Base-by-base conservation (phyloP, 164 flowering plant genomes). In the Magnolia changhungtana region DNA sequence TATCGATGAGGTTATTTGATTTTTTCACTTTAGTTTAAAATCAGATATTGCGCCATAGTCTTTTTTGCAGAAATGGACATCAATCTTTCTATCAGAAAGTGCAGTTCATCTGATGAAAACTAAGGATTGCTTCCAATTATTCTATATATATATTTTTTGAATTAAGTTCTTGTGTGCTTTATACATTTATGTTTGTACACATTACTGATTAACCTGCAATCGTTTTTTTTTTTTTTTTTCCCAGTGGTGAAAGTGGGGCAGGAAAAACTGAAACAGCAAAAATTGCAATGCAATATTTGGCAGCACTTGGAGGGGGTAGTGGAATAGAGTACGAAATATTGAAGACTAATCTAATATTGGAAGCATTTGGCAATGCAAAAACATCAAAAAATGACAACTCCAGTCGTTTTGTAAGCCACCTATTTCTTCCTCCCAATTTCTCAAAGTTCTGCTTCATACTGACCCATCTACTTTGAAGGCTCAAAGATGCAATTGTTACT, bases 241-340 rank as follows among this genome's bases (percentile, higher is more conserved):
- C 14, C 85, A 96, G 99, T 84, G 99, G 99, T 70, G 99, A 96
- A 87, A 96, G 99, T 85, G 99, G 99, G 75, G 98, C 99, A 11
- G 99, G 99, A n/a, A 96, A 96, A 81, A 96, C 99, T 66, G 99
- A 96, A 85, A 94, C 99, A 49, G 98, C 98, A 82, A 96, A 96
- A 80, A 94, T 94, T 77, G 96, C 98, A 51, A 96, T 96, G 99
- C 98, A 93, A 81, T 96, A 94, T 84, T 86, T 96, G 88, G 98
- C 99, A 79, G 92, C 98, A 37, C 92, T 94, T 82, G 98, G 99
- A 78, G 99, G 99, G 72, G 97, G 99, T 61, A 91, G 98, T 86
- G 98, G 98, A 66, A 92, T 94, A 67, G 99, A 96, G 81, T 84
- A 90, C 83, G 97, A 94, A 78, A 93, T 94, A 80, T 78, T 96